phyloP scores from a whole-genome alignment of 306 rosid genomes.

The Vigna angularis region DNA sequence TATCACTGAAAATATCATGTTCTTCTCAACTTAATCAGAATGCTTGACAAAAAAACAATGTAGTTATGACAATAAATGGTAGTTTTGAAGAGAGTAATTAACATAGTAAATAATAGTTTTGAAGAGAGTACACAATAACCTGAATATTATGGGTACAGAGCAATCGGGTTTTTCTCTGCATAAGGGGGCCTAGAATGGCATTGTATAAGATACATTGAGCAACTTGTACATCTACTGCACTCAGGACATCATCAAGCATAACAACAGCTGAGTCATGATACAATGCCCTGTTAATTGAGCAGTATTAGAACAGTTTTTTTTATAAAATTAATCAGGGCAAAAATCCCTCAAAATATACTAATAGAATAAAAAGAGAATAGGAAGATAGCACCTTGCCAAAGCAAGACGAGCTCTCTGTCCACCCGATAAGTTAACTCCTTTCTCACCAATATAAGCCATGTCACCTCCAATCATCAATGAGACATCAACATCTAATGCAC shows the following conservation, averaged over 20 bases:
- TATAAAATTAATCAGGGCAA: conserved; percentile 28
- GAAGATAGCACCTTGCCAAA: conserved; percentile 78
- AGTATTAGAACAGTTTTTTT: conserved; percentile 27
- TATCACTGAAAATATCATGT: background rate
- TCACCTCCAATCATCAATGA: conserved; percentile 91
- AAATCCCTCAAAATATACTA: conserved; percentile 3
- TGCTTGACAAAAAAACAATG: conserved; percentile 16
- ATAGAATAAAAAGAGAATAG: conserved; percentile 1
- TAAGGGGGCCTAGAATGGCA: conserved; percentile 80
- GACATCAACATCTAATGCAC: conserved; percentile 87
- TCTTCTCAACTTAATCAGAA: conserved; percentile 17
- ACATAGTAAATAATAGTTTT: conserved; percentile 1
- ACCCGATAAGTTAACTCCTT: conserved; percentile 89
- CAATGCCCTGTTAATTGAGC: conserved; percentile 70
- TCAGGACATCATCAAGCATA: conserved; percentile 92
- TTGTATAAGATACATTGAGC: conserved; percentile 78
- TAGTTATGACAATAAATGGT: conserved; percentile 25
- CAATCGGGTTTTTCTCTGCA: conserved; percentile 70
- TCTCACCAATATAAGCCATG: conserved; percentile 93
- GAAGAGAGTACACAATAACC: conserved; percentile 54
- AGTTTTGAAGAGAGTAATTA: background rate
- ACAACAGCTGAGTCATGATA: conserved; percentile 82
- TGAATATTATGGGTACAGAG: conserved; percentile 87
- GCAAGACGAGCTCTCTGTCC: conserved; percentile 98
- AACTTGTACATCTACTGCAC: conserved; percentile 94